A percentile compares a stretch with the other conserved stretches of the same genome.
Conservation (phyloP, 306 rosid species). For the Dalbergia oliveri region DNA sequence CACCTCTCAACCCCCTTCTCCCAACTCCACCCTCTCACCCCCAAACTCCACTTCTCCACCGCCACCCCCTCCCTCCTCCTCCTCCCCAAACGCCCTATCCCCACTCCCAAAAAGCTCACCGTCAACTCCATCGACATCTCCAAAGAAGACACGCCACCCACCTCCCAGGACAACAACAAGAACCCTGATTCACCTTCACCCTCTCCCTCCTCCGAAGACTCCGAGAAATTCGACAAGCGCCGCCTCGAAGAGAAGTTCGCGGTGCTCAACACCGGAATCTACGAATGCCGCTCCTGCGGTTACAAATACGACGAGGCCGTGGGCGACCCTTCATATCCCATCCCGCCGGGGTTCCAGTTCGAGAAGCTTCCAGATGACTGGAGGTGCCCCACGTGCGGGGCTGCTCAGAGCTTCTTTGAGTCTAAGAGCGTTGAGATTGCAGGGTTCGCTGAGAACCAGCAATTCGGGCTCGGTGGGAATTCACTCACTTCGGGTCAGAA, state of each 20-base stretch:
- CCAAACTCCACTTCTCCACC: slow-evolving; percentile 32
- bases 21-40: slow-evolving; percentile 43
- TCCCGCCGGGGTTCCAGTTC: slow-evolving; percentile 81
- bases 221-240: slow-evolving; percentile 58
- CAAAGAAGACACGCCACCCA: slow-evolving; percentile 69
- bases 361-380: slow-evolving; percentile 90
- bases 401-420: slow-evolving; percentile 79
- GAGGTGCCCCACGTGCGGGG: slow-evolving; percentile 99
- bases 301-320: slow-evolving; percentile 85
- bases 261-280: slow-evolving; percentile 84
- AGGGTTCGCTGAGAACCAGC: slow-evolving; percentile 95
- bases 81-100: slow-evolving; percentile 34
- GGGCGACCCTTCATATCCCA: slow-evolving; percentile 87
- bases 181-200: slow-evolving; percentile 39
- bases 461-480: slow-evolving; percentile 91
- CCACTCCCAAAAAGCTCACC: slow-evolving; percentile 25
- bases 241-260: slow-evolving; percentile 94
- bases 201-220: slow-evolving; percentile 6
- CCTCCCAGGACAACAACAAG: not conserved
- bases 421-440: slow-evolving; percentile 95
- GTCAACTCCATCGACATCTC: slow-evolving; percentile 74
- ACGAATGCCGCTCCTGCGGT: slow-evolving; percentile 96
- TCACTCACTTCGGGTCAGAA: slow-evolving; percentile 91
- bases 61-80: slow-evolving; percentile 22
- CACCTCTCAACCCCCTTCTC: slow-evolving; percentile 57